Percentiles rank a stretch among this genome's conserved stretches.
These are phyloP conservation scores for Reticulomyxa filosa DNA, from an alignment of 78 protist genomes.

Conservation along the genomic window DNA sequence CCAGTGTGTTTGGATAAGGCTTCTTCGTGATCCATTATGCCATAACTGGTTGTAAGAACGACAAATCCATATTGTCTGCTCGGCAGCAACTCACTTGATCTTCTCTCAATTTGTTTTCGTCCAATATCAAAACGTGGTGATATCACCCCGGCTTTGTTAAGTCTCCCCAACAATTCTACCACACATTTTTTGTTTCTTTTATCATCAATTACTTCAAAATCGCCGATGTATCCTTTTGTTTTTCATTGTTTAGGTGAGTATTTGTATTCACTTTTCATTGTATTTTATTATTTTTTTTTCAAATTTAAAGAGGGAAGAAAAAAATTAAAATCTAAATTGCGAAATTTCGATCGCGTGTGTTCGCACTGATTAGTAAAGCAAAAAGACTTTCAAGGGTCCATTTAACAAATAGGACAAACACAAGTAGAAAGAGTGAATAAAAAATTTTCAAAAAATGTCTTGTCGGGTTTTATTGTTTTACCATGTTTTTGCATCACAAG, in stretches of 20 bases:
- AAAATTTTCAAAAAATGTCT: too few species aligned
- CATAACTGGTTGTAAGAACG: conserved; percentile 93
- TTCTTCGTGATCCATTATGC: conserved; percentile 99
- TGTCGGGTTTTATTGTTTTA: too few species aligned
- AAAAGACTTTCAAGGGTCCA: too few species aligned
- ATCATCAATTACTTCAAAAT: conserved; percentile 97
- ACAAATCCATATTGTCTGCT: conserved; percentile 94
- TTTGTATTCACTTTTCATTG: too few species aligned
- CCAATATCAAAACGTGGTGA: conserved; percentile 88
- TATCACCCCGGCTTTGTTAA: conserved; percentile 98
- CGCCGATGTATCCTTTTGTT: conserved; percentile 97
- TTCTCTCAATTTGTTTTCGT: conserved; percentile 34
- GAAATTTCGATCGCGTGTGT: too few species aligned
- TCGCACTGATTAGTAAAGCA: too few species aligned
- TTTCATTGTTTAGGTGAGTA: too few species aligned
- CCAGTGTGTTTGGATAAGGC: conserved; percentile 83
- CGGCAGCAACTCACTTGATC: conserved; percentile 83
- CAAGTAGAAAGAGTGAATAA: too few species aligned
- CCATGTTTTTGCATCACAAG: conserved; percentile 94
- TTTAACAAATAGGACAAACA: too few species aligned
- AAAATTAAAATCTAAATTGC: too few species aligned
- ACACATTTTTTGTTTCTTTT: conserved; percentile 96
- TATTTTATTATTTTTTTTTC: too few species aligned
- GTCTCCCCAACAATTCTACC: conserved; percentile 87
- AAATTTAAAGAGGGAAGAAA: too few species aligned